These are phyloP conservation scores for Pelargonium fulgidum DNA, from an alignment of 441 rosid genomes.

Conservation along the genomic window DNA sequence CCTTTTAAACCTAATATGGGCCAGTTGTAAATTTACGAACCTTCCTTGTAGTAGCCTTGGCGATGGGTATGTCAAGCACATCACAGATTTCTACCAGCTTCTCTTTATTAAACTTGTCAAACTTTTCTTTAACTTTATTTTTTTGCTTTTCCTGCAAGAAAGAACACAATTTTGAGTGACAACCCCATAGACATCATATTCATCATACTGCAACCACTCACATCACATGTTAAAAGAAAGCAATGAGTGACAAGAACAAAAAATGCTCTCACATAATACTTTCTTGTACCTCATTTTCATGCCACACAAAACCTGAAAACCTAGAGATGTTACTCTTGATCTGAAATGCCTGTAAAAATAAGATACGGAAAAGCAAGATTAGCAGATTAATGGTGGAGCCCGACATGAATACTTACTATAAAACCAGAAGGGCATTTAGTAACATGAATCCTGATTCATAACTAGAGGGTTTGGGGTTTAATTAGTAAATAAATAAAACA, in stretches of 20 bases:
- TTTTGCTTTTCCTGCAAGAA: constrained; percentile 73
- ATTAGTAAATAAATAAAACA: neutral
- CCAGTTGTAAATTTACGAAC: constrained; percentile 22
- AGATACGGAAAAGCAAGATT: constrained; percentile 22
- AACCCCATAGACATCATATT: neutral
- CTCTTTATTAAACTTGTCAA: constrained; percentile 86
- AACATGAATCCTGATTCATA: neutral
- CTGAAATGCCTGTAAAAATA: constrained; percentile 66
- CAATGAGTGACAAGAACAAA: neutral
- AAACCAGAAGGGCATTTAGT: constrained; percentile 6
- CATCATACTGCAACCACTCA: constrained; percentile 4
- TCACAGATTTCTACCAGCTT: constrained; percentile 77
- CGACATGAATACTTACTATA: neutral
- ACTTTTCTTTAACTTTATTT: constrained; percentile 69
- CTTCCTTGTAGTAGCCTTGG: constrained; percentile 69
- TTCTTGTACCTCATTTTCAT: constrained; percentile 66
- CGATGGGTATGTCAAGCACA: constrained; percentile 58
- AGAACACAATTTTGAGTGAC: constrained; percentile 7
- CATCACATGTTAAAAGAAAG: neutral
- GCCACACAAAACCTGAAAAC: constrained; percentile 97
- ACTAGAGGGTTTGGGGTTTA: constrained; percentile 1
- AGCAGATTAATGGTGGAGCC: neutral
- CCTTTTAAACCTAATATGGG: neutral
- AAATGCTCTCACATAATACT: neutral
- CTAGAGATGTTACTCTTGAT: constrained; percentile 73